Percentiles rank a stretch among this genome's conserved stretches.
phyloP scores from a whole-genome alignment of 495 filamentous ascomycete species.

The Talaromyces borbonicus region DNA sequence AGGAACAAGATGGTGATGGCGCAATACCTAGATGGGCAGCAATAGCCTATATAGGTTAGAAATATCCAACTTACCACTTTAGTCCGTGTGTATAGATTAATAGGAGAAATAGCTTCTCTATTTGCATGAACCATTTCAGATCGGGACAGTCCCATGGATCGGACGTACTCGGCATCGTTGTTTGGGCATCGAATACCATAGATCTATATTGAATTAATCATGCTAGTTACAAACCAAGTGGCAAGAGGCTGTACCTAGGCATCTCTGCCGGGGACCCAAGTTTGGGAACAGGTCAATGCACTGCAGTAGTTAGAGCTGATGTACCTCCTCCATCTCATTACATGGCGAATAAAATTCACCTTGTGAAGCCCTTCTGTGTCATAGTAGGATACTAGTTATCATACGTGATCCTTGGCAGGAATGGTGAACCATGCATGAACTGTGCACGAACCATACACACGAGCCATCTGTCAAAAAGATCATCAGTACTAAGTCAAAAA shows the following conservation, averaged over 20 bases:
- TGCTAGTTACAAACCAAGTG: background rate
- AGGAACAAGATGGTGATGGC: background rate
- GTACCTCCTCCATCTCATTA: background rate
- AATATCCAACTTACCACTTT: background rate
- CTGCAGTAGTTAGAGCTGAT: background rate
- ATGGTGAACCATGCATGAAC: constrained; percentile 2
- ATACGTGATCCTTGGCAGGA: constrained; percentile 1
- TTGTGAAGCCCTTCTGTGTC: background rate
- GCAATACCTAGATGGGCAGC: background rate
- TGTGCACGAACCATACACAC: background rate
- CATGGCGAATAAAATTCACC: background rate
- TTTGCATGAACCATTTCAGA: background rate
- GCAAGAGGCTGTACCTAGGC: background rate
- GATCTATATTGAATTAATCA: background rate
- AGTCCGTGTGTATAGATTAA: background rate
- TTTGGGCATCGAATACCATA: background rate
- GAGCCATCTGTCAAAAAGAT: background rate
- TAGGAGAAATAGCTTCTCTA: background rate
- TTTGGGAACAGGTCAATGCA: background rate
- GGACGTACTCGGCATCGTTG: background rate
- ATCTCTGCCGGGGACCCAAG: background rate
- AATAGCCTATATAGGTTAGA: background rate
- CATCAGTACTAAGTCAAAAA: background rate
- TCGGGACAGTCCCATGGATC: background rate
- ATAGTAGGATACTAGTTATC: background rate